phyloP scores from a whole-genome alignment of 2,329 filamentous ascomycete species.

The Epichloe sylvatica region DNA sequence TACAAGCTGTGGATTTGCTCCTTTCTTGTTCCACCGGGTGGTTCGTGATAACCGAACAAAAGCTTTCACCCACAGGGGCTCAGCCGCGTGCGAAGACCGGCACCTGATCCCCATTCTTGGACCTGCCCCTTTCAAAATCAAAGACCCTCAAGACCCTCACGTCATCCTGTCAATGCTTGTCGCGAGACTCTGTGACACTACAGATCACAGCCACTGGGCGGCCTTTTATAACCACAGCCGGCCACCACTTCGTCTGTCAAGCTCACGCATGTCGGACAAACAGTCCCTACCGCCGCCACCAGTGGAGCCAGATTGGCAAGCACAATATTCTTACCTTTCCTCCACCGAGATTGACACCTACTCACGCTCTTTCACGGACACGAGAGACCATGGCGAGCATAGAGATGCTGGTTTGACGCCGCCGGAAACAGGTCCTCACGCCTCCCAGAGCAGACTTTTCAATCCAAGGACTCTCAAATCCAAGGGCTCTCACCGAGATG shows the following conservation, averaged over 20 bases:
- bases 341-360: constrained; percentile 31
- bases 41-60: not conserved
- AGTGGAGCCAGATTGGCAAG: constrained; percentile 43
- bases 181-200: constrained; percentile 7
- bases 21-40: not conserved
- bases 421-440: not conserved
- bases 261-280: constrained; percentile 44
- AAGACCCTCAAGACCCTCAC: not conserved
- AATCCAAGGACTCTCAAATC: not conserved
- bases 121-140: not conserved
- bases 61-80: not conserved
- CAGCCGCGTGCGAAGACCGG: not conserved
- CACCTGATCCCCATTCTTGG: not conserved
- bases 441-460: not conserved
- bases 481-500: not conserved
- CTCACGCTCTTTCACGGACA: constrained; percentile 29
- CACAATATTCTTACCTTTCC: constrained; percentile 37
- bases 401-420: not conserved
- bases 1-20: not conserved
- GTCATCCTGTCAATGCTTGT: constrained; percentile 5
- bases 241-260: constrained; percentile 29
- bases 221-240: constrained; percentile 38
- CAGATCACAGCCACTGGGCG: constrained; percentile 43
- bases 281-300: constrained; percentile 37
- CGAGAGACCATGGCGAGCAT: not conserved